These are phyloP conservation scores for Chlamydomonas asymmetrica DNA, from an alignment of 139 green algal genomes.

Conservation along the genomic window DNA sequence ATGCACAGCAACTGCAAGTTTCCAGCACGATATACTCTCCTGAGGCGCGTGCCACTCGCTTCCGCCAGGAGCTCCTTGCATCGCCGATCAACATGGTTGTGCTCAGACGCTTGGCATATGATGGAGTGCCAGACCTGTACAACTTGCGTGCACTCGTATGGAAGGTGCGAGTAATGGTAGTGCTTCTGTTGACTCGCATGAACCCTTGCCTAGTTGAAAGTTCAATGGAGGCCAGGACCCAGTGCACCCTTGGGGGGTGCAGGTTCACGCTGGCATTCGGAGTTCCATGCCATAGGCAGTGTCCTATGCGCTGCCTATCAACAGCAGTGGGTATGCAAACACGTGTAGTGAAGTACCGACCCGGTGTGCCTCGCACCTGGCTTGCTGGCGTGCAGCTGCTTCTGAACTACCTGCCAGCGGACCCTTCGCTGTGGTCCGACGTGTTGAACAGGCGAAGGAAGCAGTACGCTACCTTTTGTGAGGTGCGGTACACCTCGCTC, in stretches of 20 bases:
- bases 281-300: too few relatives aligned
- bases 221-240: too few relatives aligned
- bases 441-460: constrained; percentile 62
- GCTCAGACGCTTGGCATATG: constrained; percentile 58
- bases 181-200: too few relatives aligned
- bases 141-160: constrained; percentile 70
- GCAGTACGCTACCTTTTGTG: constrained; percentile 83
- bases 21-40: too few relatives aligned
- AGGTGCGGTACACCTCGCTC: constrained; percentile 62
- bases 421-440: constrained; percentile 64
- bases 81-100: constrained; percentile 55
- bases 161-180: constrained; percentile 75
- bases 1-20: too few relatives aligned
- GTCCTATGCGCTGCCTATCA: too few relatives aligned
- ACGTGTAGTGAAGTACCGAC: too few relatives aligned
- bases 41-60: constrained; percentile 34
- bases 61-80: constrained; percentile 51
- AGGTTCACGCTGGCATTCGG: too few relatives aligned
- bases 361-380: too few relatives aligned
- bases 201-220: too few relatives aligned
- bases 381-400: constrained; percentile 67
- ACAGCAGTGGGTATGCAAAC: too few relatives aligned
- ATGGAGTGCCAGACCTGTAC: constrained; percentile 75
- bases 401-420: constrained; percentile 78
- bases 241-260: too few relatives aligned